Base-by-base conservation (phyloP, 164 flowering plant genomes). In the Berberis vulgaris region DNA sequence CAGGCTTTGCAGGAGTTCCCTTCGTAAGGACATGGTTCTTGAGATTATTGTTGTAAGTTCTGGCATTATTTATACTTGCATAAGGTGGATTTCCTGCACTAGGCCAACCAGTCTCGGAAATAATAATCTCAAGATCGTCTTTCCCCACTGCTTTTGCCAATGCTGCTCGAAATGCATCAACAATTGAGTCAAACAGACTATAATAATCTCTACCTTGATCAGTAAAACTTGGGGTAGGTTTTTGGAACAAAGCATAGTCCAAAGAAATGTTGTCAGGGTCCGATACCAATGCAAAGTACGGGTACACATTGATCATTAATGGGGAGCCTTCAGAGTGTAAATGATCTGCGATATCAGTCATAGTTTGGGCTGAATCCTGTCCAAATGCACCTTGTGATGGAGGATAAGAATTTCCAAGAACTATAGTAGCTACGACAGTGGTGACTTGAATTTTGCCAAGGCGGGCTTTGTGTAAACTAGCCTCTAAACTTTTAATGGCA, bases 291-390 rank as follows among this genome's bases (percentile, higher is more conserved):
- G 45, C 45, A 11, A 39, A 62, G 64, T 49, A 62, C 7, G 64
- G 64, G 64, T 62, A 49, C 13, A 62, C 55, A 49, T 62, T 62
- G 26, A 49, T 50, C 54, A 49, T 49, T 6, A 62, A 1, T 9
- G 64, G 44, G 2, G 44, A 2, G 10, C 13, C 44, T 38, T 49
- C 1, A 4, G 41, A 4, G 5, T 50, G 4, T 9, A 62, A 4
- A 26, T 46, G 49, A 3, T 11, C 2, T 1, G 41, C 26, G n/a
- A 62, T 11, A 11, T 49, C 7, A 1, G 1, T 9, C 64, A 62
- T 62, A 7, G 4, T 43, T 5, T 10, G 0, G 38, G 26, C 26
- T 26, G 26, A 26, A 26, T 26, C 26, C 26, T 43, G 11, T 5
- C 7, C 3, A 41, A 63, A 50, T 2, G 8, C 57, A 40, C 5